Base-by-base conservation (phyloP, 805 yeast species). In the Wickerhamiella occidentalis region DNA sequence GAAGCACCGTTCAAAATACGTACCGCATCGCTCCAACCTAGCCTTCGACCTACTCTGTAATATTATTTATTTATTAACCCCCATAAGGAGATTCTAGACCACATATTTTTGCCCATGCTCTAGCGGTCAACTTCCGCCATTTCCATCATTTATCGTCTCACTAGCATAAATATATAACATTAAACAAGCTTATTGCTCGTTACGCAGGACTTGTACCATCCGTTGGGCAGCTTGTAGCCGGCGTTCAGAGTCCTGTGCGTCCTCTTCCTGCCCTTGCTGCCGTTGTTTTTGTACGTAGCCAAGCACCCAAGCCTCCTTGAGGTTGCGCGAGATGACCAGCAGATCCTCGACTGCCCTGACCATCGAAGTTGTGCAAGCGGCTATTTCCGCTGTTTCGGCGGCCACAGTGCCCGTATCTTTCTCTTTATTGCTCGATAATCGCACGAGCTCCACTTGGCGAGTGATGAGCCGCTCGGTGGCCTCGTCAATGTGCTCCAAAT, bases 271-370 rank as follows among this genome's bases (percentile, higher is more conserved):
- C 6, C 9, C 22, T 37, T 37, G 41, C 13, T 17, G 11, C 5
- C 21, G 22, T 15, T 17, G 38, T 15, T 21, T 37, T 17, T 37
- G 41, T 6, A 67, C 59, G 51, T 66, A 69, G 19, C 72, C 71
- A 18, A 68, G 57, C 18, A 68, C 58, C 72, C 72, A 68, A n/a
- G 69, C 67, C 53, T 68, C 72, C 51, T 68, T 68, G 33, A 68
- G 52, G 18, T 64, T 58, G 17, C 72, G 56, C 2, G 72, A 64
- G 33, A 68, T 60, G 50, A 60, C 63, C 28, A 68, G 56, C 53
- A 68, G 52, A 47, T 68, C 72, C 49, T 68, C 72, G 6, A 62
- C 61, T 2, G 70, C 64, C 2, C 67, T 56, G 21, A 60, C 54
- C 49, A 68, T 62, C 3, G 65, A 56, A 3, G 64, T 53, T 13